Percentiles rank a stretch among this genome's conserved stretches.
These are phyloP conservation scores for Macrophomina phaseolina DNA, from an alignment of 2,329 filamentous ascomycete genomes.

Conservation along the genomic window DNA sequence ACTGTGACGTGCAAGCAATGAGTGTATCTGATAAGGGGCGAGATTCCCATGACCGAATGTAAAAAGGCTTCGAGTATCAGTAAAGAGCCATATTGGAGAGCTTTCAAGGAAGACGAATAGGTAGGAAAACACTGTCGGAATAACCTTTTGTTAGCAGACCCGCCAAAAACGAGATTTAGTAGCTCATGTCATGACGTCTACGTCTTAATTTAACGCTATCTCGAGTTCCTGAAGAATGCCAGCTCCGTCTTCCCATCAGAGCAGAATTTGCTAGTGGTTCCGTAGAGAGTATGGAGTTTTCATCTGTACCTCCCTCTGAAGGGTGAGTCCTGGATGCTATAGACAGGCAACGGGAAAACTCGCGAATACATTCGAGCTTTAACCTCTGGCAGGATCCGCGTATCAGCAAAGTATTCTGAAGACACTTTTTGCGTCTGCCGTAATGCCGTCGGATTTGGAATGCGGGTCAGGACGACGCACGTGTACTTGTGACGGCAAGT, in stretches of 20 bases:
- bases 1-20: too few species aligned
- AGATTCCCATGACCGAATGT: too few species aligned
- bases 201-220: too few species aligned
- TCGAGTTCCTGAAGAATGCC: not conserved
- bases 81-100: too few species aligned
- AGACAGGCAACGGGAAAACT: not conserved
- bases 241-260: not conserved
- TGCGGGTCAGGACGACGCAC: not conserved
- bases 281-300: not conserved
- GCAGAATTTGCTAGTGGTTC: not conserved
- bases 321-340: not conserved
- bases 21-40: too few species aligned
- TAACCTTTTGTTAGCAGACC: not conserved
- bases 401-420: not conserved
- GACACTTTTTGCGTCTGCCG: not conserved
- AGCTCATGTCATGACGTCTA: too few species aligned
- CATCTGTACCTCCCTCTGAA: not conserved
- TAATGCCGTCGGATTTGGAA: not conserved
- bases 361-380: not conserved
- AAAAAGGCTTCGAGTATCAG: too few species aligned
- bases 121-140: not conserved
- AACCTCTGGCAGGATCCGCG: not conserved
- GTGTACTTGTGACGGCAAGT: too few species aligned
- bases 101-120: not conserved
- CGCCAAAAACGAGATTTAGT: not conserved